Conservation (phyloP, 352 stramenopile genomes). For the Phytophthora fragariaefolia region DNA sequence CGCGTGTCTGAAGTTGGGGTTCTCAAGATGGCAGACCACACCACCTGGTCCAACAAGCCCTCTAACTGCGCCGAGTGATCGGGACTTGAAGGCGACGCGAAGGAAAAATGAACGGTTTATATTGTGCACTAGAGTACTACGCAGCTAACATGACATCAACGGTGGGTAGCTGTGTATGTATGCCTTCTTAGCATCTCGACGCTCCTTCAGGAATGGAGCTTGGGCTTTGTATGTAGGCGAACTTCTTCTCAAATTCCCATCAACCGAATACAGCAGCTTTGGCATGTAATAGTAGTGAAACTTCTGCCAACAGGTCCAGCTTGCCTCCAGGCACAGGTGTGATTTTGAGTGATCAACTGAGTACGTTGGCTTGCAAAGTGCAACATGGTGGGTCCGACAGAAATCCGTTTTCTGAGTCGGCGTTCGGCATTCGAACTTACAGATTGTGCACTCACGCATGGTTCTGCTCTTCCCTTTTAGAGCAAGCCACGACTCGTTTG, state of each 20-base stretch:
- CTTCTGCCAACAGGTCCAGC: background rate
- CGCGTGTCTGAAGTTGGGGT: too few species aligned
- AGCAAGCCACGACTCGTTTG: background rate
- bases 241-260: background rate
- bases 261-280: background rate
- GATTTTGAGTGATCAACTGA: background rate
- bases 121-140: too few species aligned
- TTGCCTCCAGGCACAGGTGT: background rate
- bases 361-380: background rate
- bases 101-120: too few species aligned
- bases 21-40: too few species aligned
- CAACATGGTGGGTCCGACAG: background rate
- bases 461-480: background rate
- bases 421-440: background rate
- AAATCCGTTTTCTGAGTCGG: background rate
- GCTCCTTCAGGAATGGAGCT: background rate
- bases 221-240: background rate
- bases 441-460: background rate
- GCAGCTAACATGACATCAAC: too few species aligned
- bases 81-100: too few species aligned
- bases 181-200: background rate
- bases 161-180: too few species aligned
- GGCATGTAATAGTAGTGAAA: background rate
- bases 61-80: too few species aligned
- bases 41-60: too few species aligned